Conservation (phyloP, 805 yeast genomes). For the Hemisphaericaspora nanyangensis region DNA sequence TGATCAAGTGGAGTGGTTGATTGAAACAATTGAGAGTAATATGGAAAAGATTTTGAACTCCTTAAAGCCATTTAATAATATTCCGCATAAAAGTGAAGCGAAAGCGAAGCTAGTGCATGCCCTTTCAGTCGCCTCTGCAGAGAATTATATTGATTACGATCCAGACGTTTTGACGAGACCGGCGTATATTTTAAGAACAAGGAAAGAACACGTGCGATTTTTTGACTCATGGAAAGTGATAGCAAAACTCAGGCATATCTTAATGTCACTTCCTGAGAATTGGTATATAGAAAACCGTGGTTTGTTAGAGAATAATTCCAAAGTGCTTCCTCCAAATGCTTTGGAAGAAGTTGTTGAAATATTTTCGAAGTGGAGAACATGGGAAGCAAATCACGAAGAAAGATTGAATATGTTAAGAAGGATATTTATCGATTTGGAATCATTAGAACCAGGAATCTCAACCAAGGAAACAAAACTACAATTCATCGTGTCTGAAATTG, state of each 20-base stretch:
- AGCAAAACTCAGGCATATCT: constrained; percentile 72
- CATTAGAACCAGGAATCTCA: background rate
- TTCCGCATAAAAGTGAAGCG: constrained; percentile 10
- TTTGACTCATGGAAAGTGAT: constrained; percentile 86
- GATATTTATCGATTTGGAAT: constrained; percentile 7
- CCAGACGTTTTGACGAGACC: constrained; percentile 90
- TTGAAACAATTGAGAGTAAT: constrained; percentile 13
- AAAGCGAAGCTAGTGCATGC: constrained; percentile 38
- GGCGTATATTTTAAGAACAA: constrained; percentile 70
- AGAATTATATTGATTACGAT: constrained; percentile 63
- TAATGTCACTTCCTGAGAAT: constrained; percentile 50
- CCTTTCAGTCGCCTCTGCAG: constrained; percentile 36
- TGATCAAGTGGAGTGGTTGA: constrained; percentile 19
- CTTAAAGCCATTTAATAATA: constrained; percentile 12
- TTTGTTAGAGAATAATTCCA: constrained; percentile 14
- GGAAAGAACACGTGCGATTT: constrained; percentile 69
- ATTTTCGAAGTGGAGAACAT: constrained; percentile 80
- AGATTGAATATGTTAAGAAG: constrained; percentile 16
- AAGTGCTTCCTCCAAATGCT: constrained; percentile 47
- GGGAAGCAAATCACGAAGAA: constrained; percentile 64
- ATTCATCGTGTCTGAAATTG: constrained; percentile 2
- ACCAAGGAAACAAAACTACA: background rate
- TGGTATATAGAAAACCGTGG: constrained; percentile 42
- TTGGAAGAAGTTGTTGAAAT: constrained; percentile 50
- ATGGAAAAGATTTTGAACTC: constrained; percentile 13